These are phyloP conservation scores for Fusarium hainanense DNA, from an alignment of 2,329 filamentous ascomycete genomes.

Conservation along the genomic window DNA sequence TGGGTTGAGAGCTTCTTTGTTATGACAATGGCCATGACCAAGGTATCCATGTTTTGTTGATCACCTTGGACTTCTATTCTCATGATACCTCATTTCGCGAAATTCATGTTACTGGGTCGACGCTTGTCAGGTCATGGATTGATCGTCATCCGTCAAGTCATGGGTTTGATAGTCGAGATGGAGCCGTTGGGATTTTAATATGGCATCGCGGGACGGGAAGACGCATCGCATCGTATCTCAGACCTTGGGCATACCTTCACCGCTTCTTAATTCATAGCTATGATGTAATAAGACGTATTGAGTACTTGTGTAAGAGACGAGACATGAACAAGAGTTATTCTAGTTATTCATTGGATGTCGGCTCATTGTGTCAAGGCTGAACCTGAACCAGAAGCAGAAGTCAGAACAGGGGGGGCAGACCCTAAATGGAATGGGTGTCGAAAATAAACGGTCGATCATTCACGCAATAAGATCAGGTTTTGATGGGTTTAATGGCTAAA, in stretches of 20 bases:
- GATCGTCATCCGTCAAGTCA: neutral
- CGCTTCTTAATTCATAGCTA: slow-evolving; percentile 43
- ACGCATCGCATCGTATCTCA: slow-evolving; percentile 34
- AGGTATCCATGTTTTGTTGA: slow-evolving; percentile 18
- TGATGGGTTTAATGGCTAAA: slow-evolving; percentile 14
- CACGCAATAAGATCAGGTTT: slow-evolving; percentile 15
- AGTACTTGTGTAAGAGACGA: slow-evolving; percentile 32
- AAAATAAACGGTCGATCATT: slow-evolving; percentile 36
- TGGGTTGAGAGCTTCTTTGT: slow-evolving; percentile 3
- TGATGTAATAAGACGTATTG: slow-evolving; percentile 43
- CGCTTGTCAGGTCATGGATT: slow-evolving; percentile 15
- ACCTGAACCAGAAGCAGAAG: slow-evolving; percentile 8
- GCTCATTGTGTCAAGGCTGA: slow-evolving; percentile 19
- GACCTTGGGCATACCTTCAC: slow-evolving; percentile 37
- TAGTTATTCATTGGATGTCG: slow-evolving; percentile 24
- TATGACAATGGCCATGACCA: slow-evolving; percentile 11
- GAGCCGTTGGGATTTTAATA: slow-evolving; percentile 29
- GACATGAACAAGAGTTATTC: slow-evolving; percentile 11
- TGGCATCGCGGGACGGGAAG: slow-evolving; percentile 34
- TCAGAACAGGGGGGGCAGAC: neutral
- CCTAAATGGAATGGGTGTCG: slow-evolving; percentile 9
- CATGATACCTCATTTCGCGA: slow-evolving; percentile 22
- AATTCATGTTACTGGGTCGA: slow-evolving; percentile 43
- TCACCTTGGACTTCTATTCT: slow-evolving; percentile 15
- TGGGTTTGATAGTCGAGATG: slow-evolving; percentile 12